Conservation (phyloP, 2,329 filamentous ascomycete genomes). For the Dryadomyces quercus-mongolicae region DNA sequence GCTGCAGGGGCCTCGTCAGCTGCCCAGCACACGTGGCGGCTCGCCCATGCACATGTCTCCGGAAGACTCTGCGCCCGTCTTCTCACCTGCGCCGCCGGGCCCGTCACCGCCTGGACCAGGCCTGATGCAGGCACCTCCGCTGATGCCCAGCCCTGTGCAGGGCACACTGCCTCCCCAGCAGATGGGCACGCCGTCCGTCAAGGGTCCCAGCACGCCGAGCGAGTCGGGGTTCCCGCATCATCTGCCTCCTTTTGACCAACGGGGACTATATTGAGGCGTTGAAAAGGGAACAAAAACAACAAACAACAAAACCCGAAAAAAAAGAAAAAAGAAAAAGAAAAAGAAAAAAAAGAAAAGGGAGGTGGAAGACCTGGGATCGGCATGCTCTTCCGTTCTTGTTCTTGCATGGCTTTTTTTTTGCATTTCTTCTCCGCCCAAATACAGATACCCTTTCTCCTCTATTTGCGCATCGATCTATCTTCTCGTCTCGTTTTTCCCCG, state of each 20-base stretch:
- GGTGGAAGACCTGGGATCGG: too few relatives aligned
- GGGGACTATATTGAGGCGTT: neutral
- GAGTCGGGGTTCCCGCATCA: constrained; percentile 6
- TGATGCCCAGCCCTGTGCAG: neutral
- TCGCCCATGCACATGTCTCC: constrained; percentile 6
- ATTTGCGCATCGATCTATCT: neutral
- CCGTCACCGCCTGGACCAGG: neutral
- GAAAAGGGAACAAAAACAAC: neutral
- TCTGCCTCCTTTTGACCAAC: constrained; percentile 4
- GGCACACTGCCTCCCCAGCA: neutral
- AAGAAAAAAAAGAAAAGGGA: too few relatives aligned
- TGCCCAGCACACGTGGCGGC: neutral
- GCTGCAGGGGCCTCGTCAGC: neutral
- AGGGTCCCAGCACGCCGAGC: constrained; percentile 8
- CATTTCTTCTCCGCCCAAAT: neutral
- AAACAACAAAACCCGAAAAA: neutral
- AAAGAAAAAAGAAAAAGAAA: too few relatives aligned
- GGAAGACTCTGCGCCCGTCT: neutral
- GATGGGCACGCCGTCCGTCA: constrained; percentile 1
- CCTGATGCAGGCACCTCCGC: neutral
- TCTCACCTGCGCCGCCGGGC: neutral
- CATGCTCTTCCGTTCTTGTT: too few relatives aligned
- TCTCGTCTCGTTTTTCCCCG: neutral
- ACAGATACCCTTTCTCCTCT: neutral
- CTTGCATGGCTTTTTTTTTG: too few relatives aligned